A percentile compares a stretch with the other conserved stretches of the same genome.
Evolutionary conservation across 345 rosid genomes (phyloP).

Genomic region (Erysimum cheiranthoides): DNA sequence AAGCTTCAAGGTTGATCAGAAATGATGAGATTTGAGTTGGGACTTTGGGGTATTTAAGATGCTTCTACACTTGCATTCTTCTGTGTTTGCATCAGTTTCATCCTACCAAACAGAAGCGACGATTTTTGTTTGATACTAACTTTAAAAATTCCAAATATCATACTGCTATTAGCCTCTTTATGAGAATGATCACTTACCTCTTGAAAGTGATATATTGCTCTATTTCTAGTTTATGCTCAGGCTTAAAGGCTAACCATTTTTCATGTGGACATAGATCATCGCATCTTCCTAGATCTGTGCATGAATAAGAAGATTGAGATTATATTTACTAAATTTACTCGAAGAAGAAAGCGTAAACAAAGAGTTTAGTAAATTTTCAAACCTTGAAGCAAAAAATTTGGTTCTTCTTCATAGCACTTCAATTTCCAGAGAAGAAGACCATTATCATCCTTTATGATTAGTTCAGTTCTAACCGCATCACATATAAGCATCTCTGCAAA

Average conservation of each 20-base stretch:
- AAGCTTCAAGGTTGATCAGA: too few relatives aligned
- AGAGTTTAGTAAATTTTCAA: conserved; percentile 14
- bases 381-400: conserved; percentile 77
- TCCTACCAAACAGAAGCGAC: conserved; percentile 17
- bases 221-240: conserved; percentile 58
- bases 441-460: conserved; percentile 50
- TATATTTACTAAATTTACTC: not conserved
- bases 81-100: conserved; percentile 14
- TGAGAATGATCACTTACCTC: conserved; percentile 46
- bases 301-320: conserved; percentile 1
- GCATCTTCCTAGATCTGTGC: conserved; percentile 50
- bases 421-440: conserved; percentile 72
- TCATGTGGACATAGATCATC: conserved; percentile 48
- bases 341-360: not conserved
- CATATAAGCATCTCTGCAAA: conserved; percentile 53
- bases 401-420: conserved; percentile 47
- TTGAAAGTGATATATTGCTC: conserved; percentile 64
- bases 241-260: conserved; percentile 64
- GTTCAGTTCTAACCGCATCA: conserved; percentile 78
- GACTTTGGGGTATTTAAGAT: too few relatives aligned
- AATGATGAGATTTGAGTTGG: too few relatives aligned
- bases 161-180: too few relatives aligned
- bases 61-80: conserved; percentile 6
- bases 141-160: too few relatives aligned
- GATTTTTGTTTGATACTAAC: too few relatives aligned